Base-by-base conservation (phyloP, 73 alveolate genomes). In the Blepharisma japonicum region DNA sequence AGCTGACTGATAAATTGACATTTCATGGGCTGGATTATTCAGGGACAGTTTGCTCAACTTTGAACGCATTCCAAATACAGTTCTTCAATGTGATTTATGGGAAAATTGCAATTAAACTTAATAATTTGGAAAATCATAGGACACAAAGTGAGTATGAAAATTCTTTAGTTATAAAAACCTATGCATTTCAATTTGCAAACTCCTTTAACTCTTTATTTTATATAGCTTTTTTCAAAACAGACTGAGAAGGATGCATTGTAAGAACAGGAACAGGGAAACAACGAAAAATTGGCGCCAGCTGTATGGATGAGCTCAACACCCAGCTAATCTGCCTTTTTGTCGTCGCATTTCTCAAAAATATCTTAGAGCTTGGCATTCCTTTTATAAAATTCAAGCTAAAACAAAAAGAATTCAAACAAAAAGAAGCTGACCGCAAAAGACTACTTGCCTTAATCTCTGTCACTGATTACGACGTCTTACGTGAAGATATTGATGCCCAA, bases 41-140 rank as follows among this genome's bases (percentile, higher is more conserved):
- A 21, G 71, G 79, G 21, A 77, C 83, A 7, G 68, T 70, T 11
- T 55, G 83, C 6, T 48, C 86, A 38, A 61, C 71, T 7, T 77
- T 88, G 7, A 80, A 88, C 68, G 87, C 95, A 11, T 49, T 88
- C n/a, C 78, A 82, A 20, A 88, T 88, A 38, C 55, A 50, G 27
- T 7, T 81, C 55, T 85, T 88, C 79, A 88, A 88, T 70, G 14
- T 56, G 38, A 50, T 88, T 6, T 88, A 78, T 70, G 48, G 56
- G 21, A 27, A n/a, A 68, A 21, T 88, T 38, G 92, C 81, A 4
- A 42, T 42, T 45, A 18, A 42, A 18, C 42, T 88, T 76, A 88
- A 80, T 50, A 81, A 71, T 25, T 81, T 56, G 39, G 95, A 88
- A 55, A 88, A 88, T 80, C 92, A 85, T 50, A 85, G 88, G 45